Base-by-base conservation (phyloP, 176 grass and related monocot genomes). In the Ampelocalamus luodianensis region DNA sequence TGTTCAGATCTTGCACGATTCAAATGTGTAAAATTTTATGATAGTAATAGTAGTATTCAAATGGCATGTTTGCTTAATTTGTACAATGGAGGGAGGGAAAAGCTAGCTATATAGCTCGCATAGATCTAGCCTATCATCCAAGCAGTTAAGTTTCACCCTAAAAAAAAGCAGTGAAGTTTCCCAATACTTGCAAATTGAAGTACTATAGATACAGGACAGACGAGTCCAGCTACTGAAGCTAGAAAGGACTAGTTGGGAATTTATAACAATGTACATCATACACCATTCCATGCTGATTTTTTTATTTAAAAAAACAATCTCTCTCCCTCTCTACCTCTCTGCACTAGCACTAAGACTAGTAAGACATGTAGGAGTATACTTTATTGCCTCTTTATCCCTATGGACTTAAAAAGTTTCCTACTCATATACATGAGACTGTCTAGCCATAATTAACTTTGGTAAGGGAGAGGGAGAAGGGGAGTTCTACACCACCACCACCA, bases 1-100 rank as follows among this genome's bases (percentile, higher is more conserved):
- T 87, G 51, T 39, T 68, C 34, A 85, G 44, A 91, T 91, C 89
- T 76, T 84, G 63, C 85, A 46, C 81, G 80, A 76, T 80, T 84
- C 43, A 71, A 84, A 59, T 64, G 74, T 62, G 68, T 79, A 87
- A 87, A 90, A 60, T 67, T 60, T 39, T 42, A 73, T 67, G 36
- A 82, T 46, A 36, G 78, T 56, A 29, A 6, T 29, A n/a, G 6
- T 29, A 39, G 11, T 80, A 79, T 62, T 79, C 40, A 79, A 66
- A 75, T 68, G 74, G 37, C 17, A 74, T 91, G 34, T 54, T 79
- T 80, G 53, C 34, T 66, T 36, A 58, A n/a, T 61, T 32, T 56
- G 49, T 79, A 79, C n/a, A 78, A 67, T 24, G 59, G 76, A 74
- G 45, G 8, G 11, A 17, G 27, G 23, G 38, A 74, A 68, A 82